A percentile compares a stretch with the other conserved stretches of the same genome.
Evolutionary conservation across 78 protist genomes (phyloP).

Genomic region (Anaeramoeba ignava): DNA sequence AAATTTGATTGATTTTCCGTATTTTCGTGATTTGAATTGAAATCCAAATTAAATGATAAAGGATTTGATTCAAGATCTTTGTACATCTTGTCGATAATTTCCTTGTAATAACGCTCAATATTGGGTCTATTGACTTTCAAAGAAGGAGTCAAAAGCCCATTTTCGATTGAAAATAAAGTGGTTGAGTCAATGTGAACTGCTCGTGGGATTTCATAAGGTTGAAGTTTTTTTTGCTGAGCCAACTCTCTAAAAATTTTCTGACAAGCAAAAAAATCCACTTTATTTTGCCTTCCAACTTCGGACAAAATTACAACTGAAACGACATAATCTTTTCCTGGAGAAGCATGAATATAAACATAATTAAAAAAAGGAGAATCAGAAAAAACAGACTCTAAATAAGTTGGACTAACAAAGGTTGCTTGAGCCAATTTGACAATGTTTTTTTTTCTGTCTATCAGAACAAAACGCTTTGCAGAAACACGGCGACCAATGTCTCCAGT

Average conservation of each 20-base stretch:
- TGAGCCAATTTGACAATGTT: neutral
- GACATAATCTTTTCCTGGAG: neutral
- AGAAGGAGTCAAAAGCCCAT: neutral
- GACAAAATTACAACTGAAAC: neutral
- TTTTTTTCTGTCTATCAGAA: neutral
- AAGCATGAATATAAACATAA: neutral
- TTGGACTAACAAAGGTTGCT: neutral
- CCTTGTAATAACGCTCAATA: neutral
- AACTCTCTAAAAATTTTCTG: neutral
- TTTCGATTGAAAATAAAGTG: neutral
- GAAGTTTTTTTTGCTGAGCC: neutral
- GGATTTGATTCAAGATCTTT: neutral
- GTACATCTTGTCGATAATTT: neutral
- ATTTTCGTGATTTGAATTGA: no score
- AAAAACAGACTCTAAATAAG: neutral
- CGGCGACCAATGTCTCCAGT: neutral
- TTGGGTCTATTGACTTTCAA: neutral
- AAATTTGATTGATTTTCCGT: no score
- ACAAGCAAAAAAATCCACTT: neutral
- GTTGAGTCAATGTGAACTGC: neutral
- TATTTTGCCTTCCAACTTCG: neutral
- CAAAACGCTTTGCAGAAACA: neutral
- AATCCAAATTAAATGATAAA: no score
- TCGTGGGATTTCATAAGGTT: neutral
- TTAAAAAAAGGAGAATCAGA: neutral